A percentile compares a stretch with the other conserved stretches of the same genome.
These are phyloP conservation scores for Tetrahymena thermophila DNA, from an alignment of 73 alveolate genomes.

Conservation along the genomic window DNA sequence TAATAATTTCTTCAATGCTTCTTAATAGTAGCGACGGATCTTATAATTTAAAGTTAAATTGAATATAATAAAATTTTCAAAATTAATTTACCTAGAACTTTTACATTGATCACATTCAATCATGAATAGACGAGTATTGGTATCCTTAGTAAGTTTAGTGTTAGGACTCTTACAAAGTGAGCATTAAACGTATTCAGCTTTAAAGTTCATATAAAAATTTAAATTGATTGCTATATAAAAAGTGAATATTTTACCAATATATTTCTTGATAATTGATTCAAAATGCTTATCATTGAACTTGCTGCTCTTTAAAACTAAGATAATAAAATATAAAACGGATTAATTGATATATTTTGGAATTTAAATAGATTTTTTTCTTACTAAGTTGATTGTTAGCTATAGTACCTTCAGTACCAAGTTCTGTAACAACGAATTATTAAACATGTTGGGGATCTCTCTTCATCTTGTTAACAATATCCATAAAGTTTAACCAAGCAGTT, in stretches of 20 bases:
- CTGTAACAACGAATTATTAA: slow-evolving; percentile 26
- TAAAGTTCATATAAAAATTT: background rate
- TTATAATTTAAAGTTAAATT: background rate
- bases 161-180: slow-evolving; percentile 47
- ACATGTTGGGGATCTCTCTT: slow-evolving; percentile 50
- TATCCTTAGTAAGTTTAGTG: slow-evolving; percentile 39
- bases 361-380: background rate
- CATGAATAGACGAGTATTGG: slow-evolving; percentile 43
- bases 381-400: slow-evolving; percentile 7
- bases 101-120: slow-evolving; percentile 50
- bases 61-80: background rate
- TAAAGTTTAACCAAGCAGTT: slow-evolving; percentile 51
- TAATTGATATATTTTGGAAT: background rate
- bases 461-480: slow-evolving; percentile 41
- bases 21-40: background rate
- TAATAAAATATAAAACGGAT: background rate
- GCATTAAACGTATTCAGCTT: slow-evolving; percentile 50
- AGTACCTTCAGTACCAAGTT: slow-evolving; percentile 58
- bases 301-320: slow-evolving; percentile 25
- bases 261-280: slow-evolving; percentile 40
- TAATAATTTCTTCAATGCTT: background rate
- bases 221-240: background rate
- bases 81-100: slow-evolving; percentile 10
- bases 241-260: slow-evolving; percentile 19
- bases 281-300: slow-evolving; percentile 44